These are phyloP conservation scores for Lolium multiflorum DNA, from an alignment of 176 grass and related monocot species.

Conservation along the genomic window DNA sequence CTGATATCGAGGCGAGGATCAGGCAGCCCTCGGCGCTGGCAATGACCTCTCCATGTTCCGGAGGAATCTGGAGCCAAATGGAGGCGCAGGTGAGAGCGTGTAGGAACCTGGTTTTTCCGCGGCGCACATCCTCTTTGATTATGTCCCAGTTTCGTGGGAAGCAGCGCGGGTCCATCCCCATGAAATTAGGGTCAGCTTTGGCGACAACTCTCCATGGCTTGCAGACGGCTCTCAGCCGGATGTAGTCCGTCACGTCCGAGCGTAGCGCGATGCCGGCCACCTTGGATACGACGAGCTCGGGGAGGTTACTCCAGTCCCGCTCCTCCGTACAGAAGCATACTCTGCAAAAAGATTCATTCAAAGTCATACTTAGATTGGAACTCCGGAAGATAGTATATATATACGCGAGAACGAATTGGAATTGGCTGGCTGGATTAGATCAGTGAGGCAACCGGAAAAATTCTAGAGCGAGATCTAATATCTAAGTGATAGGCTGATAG, in stretches of 20 bases:
- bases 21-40: constrained; percentile 24
- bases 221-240: not conserved
- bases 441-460: not conserved
- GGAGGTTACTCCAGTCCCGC: not conserved
- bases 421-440: not conserved
- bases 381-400: not conserved
- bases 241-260: not conserved
- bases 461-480: not conserved
- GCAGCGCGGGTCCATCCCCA: not conserved
- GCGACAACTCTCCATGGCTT: not conserved
- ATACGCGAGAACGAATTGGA: not conserved
- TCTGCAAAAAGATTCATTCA: not conserved
- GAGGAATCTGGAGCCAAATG: not conserved
- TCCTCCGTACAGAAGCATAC: not conserved
- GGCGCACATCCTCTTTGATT: fast-evolving
- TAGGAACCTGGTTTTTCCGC: not conserved
- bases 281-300: not conserved
- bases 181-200: not conserved
- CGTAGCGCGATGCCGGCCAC: not conserved
- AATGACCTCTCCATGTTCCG: not conserved
- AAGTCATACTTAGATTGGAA: not conserved
- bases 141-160: not conserved
- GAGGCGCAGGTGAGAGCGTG: not conserved
- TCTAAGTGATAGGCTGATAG: not conserved
- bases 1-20: not conserved